Evolutionary conservation across 2,329 filamentous ascomycete genomes (phyloP), one percentile per base, ranked within the genome.

Genomic region (Exserohilum turcica): DNA sequence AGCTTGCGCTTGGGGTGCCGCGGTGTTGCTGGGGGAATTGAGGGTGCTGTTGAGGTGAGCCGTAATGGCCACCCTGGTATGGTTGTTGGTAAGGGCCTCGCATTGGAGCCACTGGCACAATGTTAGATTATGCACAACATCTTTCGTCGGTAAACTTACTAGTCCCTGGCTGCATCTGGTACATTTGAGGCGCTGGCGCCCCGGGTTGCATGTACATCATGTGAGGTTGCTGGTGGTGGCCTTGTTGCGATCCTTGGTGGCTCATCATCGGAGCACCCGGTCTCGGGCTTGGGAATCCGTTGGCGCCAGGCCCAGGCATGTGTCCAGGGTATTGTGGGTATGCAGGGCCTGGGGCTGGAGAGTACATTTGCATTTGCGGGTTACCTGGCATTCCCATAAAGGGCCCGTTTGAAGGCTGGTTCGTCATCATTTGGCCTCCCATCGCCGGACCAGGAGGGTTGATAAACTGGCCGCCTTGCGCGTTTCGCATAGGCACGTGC

Each of bases 171-270:
- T 89, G 89, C 63, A 89, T 89, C 28, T 85, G 84, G 74, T 88
- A 92, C 47, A 86, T 84, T 32, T 89, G 88, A 70, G 91, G 89
- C 67, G 86, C 88, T 68, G 88, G 90, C 69, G 88, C 88, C 47
- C 81, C 86, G 37, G 88, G 88, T 66, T 87, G 89, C 87, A 92
- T 90, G 59, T 79, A 82, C 84, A 89, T 79, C 84, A 92, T 77
- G 80, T 85, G 66, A 12, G 63, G 58, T 79, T 86, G 79, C 42
- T 80, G 80, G 51, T 80, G 80, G 71, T 95, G 91, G 35, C 92
- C 92, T 73, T 96, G 92, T 68, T 97, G 93, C 24, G 92, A 97
- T 49, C 91, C 91, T 77, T 96, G 91, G 62, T 92, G 92, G 67
- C 88, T 90, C 93, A 97, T 97, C 87, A 95, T 91, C 2, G 91